phyloP scores from a whole-genome alignment of 306 rosid species.

The Lathyrus oleraceus region DNA sequence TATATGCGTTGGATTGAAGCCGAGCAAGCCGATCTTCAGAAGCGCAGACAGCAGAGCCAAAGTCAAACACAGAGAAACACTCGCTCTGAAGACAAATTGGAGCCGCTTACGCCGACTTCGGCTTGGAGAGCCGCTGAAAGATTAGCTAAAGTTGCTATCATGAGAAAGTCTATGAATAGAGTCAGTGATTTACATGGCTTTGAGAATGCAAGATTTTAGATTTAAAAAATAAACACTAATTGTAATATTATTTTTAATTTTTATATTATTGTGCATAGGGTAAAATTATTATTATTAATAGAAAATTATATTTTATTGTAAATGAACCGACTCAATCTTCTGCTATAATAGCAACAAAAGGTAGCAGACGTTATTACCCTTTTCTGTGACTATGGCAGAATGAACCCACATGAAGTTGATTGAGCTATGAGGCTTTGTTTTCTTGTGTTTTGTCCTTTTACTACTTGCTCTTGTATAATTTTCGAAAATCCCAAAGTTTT shows the following conservation, averaged over 20 bases:
- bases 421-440: conserved; percentile 33
- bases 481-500: conserved; percentile 34
- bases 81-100: conserved; percentile 58
- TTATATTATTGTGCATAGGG: conserved; percentile 44
- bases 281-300: conserved; percentile 31
- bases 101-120: conserved; percentile 87
- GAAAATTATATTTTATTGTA: conserved; percentile 7
- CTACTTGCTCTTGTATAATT: not conserved
- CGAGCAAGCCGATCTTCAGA: conserved; percentile 62
- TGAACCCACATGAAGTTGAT: conserved; percentile 41
- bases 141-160: conserved; percentile 87
- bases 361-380: conserved; percentile 64
- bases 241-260: conserved; percentile 12
- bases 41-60: conserved; percentile 47
- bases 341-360: conserved; percentile 53
- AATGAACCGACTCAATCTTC: not conserved
- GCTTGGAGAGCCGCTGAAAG: conserved; percentile 99
- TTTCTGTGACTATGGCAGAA: conserved; percentile 48
- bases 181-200: conserved; percentile 98
- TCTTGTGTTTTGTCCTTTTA: conserved; percentile 43
- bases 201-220: conserved; percentile 93
- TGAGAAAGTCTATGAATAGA: conserved; percentile 97
- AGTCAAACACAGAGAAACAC: conserved; percentile 33
- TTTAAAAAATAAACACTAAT: not conserved
- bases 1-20: conserved; percentile 60